These are phyloP conservation scores for Corylus americana DNA, from an alignment of 306 rosid genomes.

Conservation along the genomic window DNA sequence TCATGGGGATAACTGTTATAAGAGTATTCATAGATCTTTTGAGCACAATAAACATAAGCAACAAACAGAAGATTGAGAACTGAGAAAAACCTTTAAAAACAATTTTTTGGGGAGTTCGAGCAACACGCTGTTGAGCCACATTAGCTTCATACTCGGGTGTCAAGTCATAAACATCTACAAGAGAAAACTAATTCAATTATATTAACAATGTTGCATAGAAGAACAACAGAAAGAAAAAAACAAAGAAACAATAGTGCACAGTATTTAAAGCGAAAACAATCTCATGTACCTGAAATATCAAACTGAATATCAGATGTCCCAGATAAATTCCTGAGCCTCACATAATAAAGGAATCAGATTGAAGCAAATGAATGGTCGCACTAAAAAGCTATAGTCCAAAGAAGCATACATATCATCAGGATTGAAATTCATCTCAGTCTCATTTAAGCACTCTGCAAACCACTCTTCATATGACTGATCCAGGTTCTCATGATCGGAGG, in stretches of 20 bases:
- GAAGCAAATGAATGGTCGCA: constrained; percentile 4
- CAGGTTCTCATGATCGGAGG: constrained; percentile 52
- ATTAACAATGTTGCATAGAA: constrained; percentile 8
- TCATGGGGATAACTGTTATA: constrained; percentile 1
- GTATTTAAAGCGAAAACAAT: constrained; percentile 19
- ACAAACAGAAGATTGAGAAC: constrained; percentile 5
- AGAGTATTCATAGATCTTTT: constrained; percentile 14
- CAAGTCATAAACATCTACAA: constrained; percentile 50
- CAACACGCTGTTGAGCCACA: constrained; percentile 34
- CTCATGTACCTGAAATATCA: constrained; percentile 60
- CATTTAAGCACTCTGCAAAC: constrained; percentile 77
- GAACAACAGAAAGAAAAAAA: background rate
- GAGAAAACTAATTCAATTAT: constrained; percentile 5
- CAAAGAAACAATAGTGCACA: constrained; percentile 7
- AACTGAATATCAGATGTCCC: constrained; percentile 53
- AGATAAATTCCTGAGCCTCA: constrained; percentile 55
- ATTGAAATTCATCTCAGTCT: constrained; percentile 58
- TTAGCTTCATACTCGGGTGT: constrained; percentile 50
- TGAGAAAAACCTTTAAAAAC: constrained; percentile 65
- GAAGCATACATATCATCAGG: constrained; percentile 68
- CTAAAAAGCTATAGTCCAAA: constrained; percentile 21
- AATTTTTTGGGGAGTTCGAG: constrained; percentile 52
- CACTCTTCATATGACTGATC: constrained; percentile 68
- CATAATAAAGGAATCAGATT: constrained; percentile 38
- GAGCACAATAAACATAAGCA: constrained; percentile 7